Conservation (phyloP, 768 basidiomycete genomes). For the Suillus lakei region DNA sequence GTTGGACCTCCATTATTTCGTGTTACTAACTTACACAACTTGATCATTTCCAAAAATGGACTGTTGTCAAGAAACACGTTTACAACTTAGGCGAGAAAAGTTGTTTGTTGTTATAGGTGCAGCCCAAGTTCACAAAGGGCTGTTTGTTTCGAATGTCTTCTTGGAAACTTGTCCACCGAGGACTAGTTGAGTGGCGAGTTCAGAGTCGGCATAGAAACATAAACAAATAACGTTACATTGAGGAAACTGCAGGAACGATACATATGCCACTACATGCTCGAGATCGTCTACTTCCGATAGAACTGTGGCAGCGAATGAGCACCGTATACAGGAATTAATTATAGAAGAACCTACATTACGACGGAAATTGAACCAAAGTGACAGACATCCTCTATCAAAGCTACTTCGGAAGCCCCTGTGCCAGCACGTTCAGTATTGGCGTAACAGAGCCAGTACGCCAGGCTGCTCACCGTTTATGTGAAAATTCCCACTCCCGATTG, state of each 20-base stretch:
- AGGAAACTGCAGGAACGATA: conserved; percentile 21
- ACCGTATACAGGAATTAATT: conserved; percentile 16
- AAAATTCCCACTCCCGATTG: conserved; percentile 98
- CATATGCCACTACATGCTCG: conserved; percentile 23
- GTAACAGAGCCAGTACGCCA: conserved; percentile 15
- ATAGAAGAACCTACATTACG: conserved; percentile 70
- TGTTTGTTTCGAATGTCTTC: conserved; percentile 2
- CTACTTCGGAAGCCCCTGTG: conserved; percentile 92
- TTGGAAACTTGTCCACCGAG: conserved; percentile 8
- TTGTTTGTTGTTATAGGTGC: conserved; percentile 5
- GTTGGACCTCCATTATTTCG: conserved; percentile 3
- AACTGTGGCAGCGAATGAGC: conserved; percentile 52
- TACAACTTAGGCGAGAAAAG: conserved; percentile 14
- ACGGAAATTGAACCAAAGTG: conserved; percentile 95
- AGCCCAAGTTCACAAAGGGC: conserved; percentile 13
- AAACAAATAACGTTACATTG: conserved; percentile 34
- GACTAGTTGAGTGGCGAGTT: conserved; percentile 15
- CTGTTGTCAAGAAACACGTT: conserved; percentile 12
- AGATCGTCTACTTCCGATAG: conserved; percentile 69
- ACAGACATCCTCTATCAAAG: conserved; percentile 96
- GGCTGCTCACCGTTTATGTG: conserved; percentile 81
- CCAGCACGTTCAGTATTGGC: conserved; percentile 16
- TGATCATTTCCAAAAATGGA: conserved; percentile 17
- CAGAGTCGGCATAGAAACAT: conserved; percentile 19
- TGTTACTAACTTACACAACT: conserved; percentile 1